Base-by-base conservation (phyloP, 768 basidiomycete genomes). In the Boletellus sp. region DNA sequence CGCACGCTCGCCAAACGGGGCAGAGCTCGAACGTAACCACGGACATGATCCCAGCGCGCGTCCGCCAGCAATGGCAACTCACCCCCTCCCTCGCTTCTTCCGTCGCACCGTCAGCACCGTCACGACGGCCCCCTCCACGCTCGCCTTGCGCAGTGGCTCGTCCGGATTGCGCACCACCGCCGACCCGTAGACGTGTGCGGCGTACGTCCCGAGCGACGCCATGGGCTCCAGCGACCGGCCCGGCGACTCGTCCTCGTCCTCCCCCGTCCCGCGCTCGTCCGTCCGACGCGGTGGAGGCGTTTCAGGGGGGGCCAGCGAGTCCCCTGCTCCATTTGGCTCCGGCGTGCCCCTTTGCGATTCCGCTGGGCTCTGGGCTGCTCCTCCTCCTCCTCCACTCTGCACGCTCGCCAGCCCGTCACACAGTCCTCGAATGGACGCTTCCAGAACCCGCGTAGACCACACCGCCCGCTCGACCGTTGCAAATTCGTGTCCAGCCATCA, bases 401-500 rank as follows among this genome's bases (percentile, higher is more conserved):
- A n/a, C 61, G 28, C 28, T 28, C 28, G 28, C 52, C 33, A 85
- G 74, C 13, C 83, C 84, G 55, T 85, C 85, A 65, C 88, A 91
- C 31, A 90, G 69, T 3, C 86, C 84, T 56, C 75, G 75, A 53
- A 91, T 81, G 12, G 82, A 73, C 28, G 74, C 74, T 66, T 89
- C 83, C 58, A 94, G 70, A 36, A 83, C 78, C 63, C 83, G 81
- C 23, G 89, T 91, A 15, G 80, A 85, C 59, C 82, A 79, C 52
- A 79, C 66, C 16, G 87, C 79, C 48, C 80, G 77, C 46, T 84
- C 83, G 11, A 68, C 62, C 9, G 78, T 83, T 33, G 84, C 83
- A 67, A 94, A 94, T 65, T 94, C 90, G 55, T 87, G 79, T 34
- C 84, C 81, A 19, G 77, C 87, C 65, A 83, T 74, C 56, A 95